These are phyloP conservation scores for Alternaria rosae DNA, from an alignment of 2,329 filamentous ascomycete genomes.

Conservation along the genomic window DNA sequence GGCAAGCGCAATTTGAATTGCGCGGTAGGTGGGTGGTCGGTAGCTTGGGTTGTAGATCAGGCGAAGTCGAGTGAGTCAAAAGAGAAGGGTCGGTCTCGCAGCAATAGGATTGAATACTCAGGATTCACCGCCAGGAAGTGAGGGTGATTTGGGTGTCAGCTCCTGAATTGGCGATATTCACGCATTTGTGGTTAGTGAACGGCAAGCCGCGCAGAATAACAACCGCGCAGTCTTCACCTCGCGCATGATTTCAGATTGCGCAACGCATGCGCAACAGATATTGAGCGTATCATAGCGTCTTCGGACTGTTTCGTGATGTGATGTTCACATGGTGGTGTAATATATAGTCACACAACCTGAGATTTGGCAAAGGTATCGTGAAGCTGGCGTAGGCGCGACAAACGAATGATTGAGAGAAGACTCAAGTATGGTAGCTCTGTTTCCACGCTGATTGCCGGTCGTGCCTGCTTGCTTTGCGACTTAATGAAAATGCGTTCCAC, in stretches of 20 bases:
- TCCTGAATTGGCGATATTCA: not conserved
- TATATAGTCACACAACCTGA: not conserved
- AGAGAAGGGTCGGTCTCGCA: not conserved
- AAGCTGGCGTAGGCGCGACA: not conserved
- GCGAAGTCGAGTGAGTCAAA: not conserved
- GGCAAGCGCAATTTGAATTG: not conserved
- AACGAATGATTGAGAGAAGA: not conserved
- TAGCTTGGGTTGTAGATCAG: not conserved
- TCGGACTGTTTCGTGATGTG: not conserved
- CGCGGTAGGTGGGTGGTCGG: not conserved
- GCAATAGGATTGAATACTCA: not conserved
- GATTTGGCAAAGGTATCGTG: not conserved
- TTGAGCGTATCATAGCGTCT: not conserved
- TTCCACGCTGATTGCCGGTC: not conserved
- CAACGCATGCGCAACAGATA: not conserved
- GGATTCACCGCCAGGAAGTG: not conserved
- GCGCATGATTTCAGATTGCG: not conserved
- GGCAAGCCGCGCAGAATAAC: not conserved
- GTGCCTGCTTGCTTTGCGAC: not conserved
- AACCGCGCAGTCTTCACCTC: not conserved
- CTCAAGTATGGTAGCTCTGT: not conserved
- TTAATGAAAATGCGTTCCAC: not conserved
- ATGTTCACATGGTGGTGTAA: not conserved
- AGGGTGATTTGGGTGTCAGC: not conserved
- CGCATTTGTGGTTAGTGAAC: not conserved